These are phyloP conservation scores for Phaeosphaeria sp. DNA, from an alignment of 2,329 filamentous ascomycete species.

Conservation along the genomic window DNA sequence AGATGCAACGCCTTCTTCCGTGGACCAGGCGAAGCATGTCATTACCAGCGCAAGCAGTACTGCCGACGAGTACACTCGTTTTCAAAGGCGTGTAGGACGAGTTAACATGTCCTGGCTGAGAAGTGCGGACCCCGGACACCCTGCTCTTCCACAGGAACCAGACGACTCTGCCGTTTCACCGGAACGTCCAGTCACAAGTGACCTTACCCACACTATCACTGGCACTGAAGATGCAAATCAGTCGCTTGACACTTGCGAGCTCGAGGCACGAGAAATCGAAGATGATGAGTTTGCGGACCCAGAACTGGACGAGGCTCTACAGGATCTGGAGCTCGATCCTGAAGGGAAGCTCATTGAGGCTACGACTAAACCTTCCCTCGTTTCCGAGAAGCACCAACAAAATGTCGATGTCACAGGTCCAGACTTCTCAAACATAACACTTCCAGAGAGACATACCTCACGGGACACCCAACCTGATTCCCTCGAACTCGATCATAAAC, in stretches of 20 bases:
- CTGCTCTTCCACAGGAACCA: slow-evolving; percentile 12
- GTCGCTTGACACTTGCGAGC: neutral
- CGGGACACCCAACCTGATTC: neutral
- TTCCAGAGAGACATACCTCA: too few relatives aligned
- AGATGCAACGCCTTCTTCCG: slow-evolving; percentile 12
- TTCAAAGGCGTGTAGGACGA: slow-evolving; percentile 26
- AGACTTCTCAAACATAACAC: too few relatives aligned
- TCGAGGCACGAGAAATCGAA: neutral
- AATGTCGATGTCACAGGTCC: too few relatives aligned
- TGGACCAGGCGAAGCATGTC: neutral
- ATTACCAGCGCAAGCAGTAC: neutral
- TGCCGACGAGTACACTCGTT: neutral
- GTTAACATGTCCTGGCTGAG: slow-evolving; percentile 21
- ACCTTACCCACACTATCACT: neutral
- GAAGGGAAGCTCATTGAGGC: slow-evolving; percentile 1
- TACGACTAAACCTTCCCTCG: neutral
- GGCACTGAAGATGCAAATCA: neutral
- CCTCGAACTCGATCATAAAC: neutral
- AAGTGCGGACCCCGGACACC: slow-evolving; percentile 23
- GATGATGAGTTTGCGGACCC: slow-evolving; percentile 33
- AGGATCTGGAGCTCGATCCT: neutral
- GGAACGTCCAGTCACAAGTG: too few relatives aligned
- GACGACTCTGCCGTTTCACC: neutral
- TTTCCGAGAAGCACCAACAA: neutral
- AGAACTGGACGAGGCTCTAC: slow-evolving; percentile 21